Evolutionary conservation across 371 early-diverging fungal genomes (phyloP).

Genomic region (Mortierella sp.): DNA sequence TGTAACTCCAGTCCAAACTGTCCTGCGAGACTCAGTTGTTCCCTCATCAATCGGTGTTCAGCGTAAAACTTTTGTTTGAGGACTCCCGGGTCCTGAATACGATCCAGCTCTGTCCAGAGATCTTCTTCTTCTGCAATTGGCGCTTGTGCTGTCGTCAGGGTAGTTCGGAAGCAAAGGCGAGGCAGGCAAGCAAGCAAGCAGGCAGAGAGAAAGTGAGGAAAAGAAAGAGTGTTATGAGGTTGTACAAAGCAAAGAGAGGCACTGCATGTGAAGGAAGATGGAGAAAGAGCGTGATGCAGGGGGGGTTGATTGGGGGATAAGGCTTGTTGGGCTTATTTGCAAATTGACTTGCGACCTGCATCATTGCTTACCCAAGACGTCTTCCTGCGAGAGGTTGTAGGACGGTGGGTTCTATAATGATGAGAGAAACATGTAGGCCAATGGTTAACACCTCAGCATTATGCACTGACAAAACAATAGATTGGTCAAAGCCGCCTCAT

Average conservation of each 20-base stretch:
- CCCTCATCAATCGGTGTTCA: slow-evolving; percentile 42
- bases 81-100: slow-evolving; percentile 29
- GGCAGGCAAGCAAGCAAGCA: not conserved
- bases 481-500: too few relatives aligned
- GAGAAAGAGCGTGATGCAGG: too few relatives aligned
- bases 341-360: too few relatives aligned
- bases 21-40: slow-evolving; percentile 72
- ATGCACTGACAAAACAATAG: not conserved
- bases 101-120: slow-evolving; percentile 33
- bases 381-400: slow-evolving; percentile 46
- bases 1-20: slow-evolving; percentile 72
- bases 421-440: too few relatives aligned
- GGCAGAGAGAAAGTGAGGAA: not conserved
- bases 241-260: not conserved
- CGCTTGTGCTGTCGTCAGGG: slow-evolving; percentile 8
- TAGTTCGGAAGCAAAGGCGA: not conserved
- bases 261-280: not conserved
- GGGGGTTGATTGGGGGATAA: too few relatives aligned
- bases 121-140: slow-evolving; percentile 38
- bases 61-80: slow-evolving; percentile 35
- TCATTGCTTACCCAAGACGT: slow-evolving; percentile 35
- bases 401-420: slow-evolving; percentile 39
- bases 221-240: not conserved
- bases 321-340: too few relatives aligned
- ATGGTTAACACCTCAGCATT: too few relatives aligned